Conservation (phyloP, 1,139 yeast species). For the Saccharomycopsis crataegensis region DNA sequence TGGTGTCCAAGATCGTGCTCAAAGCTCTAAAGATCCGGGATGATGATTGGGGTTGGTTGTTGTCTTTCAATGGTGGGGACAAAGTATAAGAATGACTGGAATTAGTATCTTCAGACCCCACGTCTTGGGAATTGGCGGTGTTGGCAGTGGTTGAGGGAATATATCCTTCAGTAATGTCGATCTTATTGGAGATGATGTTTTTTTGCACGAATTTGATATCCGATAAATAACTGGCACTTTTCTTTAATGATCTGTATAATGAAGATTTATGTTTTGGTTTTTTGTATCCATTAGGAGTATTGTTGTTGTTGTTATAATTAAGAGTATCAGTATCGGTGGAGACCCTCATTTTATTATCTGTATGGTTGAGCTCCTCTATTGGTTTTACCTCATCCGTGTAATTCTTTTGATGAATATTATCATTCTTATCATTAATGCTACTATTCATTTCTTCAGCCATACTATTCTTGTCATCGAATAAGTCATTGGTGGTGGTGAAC, state of each 20-base stretch:
- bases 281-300: too few species aligned
- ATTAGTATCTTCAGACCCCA: neutral
- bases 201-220: slow-evolving; percentile 8
- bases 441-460: too few species aligned
- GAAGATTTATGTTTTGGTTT: too few species aligned
- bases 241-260: slow-evolving; percentile 1
- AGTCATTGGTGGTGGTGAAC: too few species aligned
- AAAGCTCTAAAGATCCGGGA: neutral
- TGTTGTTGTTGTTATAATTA: too few species aligned
- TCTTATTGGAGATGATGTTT: neutral
- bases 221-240: slow-evolving; percentile 1
- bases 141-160: neutral
- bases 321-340: too few species aligned
- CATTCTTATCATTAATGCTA: too few species aligned
- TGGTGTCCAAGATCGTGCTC: neutral
- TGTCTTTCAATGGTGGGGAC: neutral
- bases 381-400: too few species aligned
- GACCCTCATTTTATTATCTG: too few species aligned
- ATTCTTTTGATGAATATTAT: neutral
- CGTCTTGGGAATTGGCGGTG: neutral
- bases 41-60: neutral
- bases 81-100: neutral
- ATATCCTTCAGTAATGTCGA: neutral
- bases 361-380: too few species aligned
- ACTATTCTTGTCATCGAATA: too few species aligned